These are phyloP conservation scores for Polysphondylium violaceum DNA, from an alignment of 78 protist genomes.

Conservation along the genomic window DNA sequence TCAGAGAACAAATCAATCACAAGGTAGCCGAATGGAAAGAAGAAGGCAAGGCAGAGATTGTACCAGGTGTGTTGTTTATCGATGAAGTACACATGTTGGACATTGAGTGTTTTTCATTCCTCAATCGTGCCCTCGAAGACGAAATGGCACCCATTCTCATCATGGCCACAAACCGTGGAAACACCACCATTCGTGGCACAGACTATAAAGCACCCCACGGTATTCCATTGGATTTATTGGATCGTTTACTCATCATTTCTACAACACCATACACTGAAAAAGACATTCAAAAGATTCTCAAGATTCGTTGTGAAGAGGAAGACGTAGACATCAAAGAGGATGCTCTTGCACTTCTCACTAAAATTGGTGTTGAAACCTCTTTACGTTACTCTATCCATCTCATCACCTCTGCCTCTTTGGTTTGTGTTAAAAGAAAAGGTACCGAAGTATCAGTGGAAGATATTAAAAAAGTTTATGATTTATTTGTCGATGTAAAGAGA, in stretches of 20 bases:
- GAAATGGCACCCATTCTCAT: slow-evolving; percentile 97
- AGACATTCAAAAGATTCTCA: slow-evolving; percentile 79
- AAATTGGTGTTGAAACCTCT: slow-evolving; percentile 91
- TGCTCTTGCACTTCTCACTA: slow-evolving; percentile 91
- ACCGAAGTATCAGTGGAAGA: slow-evolving; percentile 82
- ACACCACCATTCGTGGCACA: slow-evolving; percentile 97
- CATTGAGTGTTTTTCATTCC: slow-evolving; percentile 98
- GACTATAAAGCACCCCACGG: slow-evolving; percentile 97
- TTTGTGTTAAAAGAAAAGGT: slow-evolving; percentile 89
- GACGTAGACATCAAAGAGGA: slow-evolving; percentile 96
- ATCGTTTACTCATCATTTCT: slow-evolving; percentile 92
- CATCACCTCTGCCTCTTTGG: slow-evolving; percentile 93
- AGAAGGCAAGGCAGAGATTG: slow-evolving; percentile 98
- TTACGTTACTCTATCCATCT: slow-evolving; percentile 97
- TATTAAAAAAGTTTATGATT: slow-evolving; percentile 89
- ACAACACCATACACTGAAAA: slow-evolving; percentile 89
- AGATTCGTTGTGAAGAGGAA: slow-evolving; percentile 94
- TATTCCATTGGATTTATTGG: slow-evolving; percentile 98
- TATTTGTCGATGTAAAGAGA: slow-evolving; percentile 95
- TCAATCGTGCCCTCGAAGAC: slow-evolving; percentile 98
- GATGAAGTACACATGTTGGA: slow-evolving; percentile 99
- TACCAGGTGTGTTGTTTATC: slow-evolving; percentile 99
- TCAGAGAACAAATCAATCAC: slow-evolving; percentile 96
- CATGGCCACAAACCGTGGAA: slow-evolving; percentile 98
- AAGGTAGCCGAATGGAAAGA: slow-evolving; percentile 99